Conservation (phyloP, 2,329 filamentous ascomycete genomes). For the Aspergillus ochraceoroseus region DNA sequence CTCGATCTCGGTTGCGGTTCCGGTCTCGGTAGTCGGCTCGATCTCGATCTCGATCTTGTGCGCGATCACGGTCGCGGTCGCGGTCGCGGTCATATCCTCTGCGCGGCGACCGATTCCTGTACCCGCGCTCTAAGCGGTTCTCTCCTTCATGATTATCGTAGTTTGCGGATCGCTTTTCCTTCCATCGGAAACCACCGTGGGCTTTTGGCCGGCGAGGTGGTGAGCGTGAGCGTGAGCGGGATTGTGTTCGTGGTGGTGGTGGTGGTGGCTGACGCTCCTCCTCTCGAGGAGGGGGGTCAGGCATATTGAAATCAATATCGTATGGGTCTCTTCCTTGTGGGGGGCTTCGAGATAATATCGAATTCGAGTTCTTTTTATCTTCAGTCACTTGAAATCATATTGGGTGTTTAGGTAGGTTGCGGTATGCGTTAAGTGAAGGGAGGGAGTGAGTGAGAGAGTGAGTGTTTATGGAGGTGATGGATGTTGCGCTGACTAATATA, state of each 20-base stretch:
- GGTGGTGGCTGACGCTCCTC: too few species aligned
- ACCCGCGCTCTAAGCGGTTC: slow-evolving; percentile 51
- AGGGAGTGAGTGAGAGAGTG: too few species aligned
- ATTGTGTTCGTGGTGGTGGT: too few species aligned
- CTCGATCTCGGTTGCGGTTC: slow-evolving; percentile 3
- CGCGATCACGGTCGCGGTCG: slow-evolving; percentile 34
- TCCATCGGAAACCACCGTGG: slow-evolving; percentile 46
- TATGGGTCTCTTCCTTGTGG: too few species aligned
- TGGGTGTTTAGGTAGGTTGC: neutral
- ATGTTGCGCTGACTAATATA: neutral
- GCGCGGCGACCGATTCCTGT: slow-evolving; percentile 32
- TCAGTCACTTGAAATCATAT: too few species aligned
- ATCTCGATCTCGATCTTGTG: slow-evolving; percentile 2
- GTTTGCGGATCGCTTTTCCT: slow-evolving; percentile 48
- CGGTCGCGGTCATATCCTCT: slow-evolving; percentile 22
- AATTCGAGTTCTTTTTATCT: too few species aligned
- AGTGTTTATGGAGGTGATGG: neutral
- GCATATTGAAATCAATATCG: too few species aligned
- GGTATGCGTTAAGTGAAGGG: neutral
- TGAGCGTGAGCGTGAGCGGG: slow-evolving; percentile 17
- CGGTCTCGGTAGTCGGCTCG: neutral
- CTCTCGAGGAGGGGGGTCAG: slow-evolving; percentile 5
- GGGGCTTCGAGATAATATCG: too few species aligned
- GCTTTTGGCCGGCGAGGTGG: slow-evolving; percentile 34
- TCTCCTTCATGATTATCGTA: slow-evolving; percentile 45